phyloP scores from a whole-genome alignment of 2,329 filamentous ascomycete species.

The Fusarium graminum region DNA sequence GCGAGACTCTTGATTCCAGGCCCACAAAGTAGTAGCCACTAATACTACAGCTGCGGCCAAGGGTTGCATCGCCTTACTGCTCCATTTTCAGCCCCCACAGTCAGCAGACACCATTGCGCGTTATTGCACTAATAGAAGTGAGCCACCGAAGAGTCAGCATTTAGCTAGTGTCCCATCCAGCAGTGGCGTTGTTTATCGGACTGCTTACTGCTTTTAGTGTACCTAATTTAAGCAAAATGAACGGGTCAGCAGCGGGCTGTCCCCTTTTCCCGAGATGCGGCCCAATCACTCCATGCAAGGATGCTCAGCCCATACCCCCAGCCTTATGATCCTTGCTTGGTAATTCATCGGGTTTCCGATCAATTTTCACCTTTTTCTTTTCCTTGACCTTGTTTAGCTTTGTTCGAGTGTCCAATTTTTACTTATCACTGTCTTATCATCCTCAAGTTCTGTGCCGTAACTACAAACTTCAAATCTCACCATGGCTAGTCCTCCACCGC shows the following conservation, averaged over 20 bases:
- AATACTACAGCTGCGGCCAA: not conserved
- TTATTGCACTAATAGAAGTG: constrained; percentile 3
- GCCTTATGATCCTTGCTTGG: constrained; percentile 33
- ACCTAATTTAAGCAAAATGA: constrained; percentile 4
- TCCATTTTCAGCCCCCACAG: constrained; percentile 29
- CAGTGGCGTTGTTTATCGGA: not conserved
- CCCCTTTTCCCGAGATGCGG: not conserved
- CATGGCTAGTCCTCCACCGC: constrained; percentile 30
- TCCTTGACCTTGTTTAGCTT: not conserved
- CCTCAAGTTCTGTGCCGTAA: not conserved
- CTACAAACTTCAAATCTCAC: not conserved
- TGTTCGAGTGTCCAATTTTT: not conserved
- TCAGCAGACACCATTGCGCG: constrained; percentile 1
- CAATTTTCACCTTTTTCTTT: constrained; percentile 26
- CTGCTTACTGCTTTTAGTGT: not conserved
- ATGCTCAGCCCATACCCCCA: constrained; percentile 5
- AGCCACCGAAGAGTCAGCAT: not conserved
- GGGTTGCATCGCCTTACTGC: not conserved
- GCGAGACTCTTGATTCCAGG: not conserved
- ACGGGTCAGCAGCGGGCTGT: not conserved
- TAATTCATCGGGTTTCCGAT: constrained; percentile 1
- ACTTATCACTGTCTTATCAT: not conserved
- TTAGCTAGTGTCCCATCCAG: constrained; percentile 3
- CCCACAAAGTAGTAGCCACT: not conserved
- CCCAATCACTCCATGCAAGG: not conserved